Evolutionary conservation across 2,329 filamentous ascomycete genomes (phyloP).

Genomic region (Phyllosticta ampelicida): DNA sequence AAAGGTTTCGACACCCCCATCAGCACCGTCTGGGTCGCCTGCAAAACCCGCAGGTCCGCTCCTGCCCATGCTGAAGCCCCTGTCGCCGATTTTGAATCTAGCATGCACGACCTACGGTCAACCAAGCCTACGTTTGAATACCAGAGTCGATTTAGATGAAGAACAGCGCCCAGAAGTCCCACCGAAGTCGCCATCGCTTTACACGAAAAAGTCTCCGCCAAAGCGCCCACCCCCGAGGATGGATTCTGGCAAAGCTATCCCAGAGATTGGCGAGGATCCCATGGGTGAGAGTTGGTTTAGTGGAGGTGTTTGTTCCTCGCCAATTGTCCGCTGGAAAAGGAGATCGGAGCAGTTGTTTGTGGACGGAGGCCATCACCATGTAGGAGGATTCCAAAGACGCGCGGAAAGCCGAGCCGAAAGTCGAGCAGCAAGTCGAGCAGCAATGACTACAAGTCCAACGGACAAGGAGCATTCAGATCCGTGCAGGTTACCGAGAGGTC

Average conservation of each 20-base stretch:
- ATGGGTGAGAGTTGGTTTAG: background rate
- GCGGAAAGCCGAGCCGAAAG: conserved; percentile 16
- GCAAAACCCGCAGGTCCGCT: background rate
- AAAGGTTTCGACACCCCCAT: conserved; percentile 4
- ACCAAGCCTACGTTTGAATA: conserved; percentile 25
- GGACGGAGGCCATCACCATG: conserved; percentile 23
- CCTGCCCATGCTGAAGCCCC: conserved; percentile 12
- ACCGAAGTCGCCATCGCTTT: conserved; percentile 25
- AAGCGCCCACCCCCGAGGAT: conserved; percentile 16
- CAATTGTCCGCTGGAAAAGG: conserved; percentile 2
- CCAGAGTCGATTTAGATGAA: conserved; percentile 14
- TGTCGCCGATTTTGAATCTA: conserved; percentile 27
- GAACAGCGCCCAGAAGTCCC: conserved; percentile 26
- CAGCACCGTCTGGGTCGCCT: background rate
- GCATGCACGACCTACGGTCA: conserved; percentile 15
- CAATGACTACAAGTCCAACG: conserved; percentile 23
- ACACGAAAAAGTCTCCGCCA: conserved; percentile 24
- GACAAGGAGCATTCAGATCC: conserved; percentile 23
- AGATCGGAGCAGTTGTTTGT: conserved; percentile 29
- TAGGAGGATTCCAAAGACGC: conserved; percentile 20
- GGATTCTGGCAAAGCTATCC: background rate
- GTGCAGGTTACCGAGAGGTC: conserved; percentile 28
- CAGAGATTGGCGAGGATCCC: background rate
- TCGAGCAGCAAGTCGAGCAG: conserved; percentile 5
- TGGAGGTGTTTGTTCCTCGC: conserved; percentile 2